These are phyloP conservation scores for Neurospora sp. DNA, from an alignment of 495 filamentous ascomycete genomes.

Conservation along the genomic window DNA sequence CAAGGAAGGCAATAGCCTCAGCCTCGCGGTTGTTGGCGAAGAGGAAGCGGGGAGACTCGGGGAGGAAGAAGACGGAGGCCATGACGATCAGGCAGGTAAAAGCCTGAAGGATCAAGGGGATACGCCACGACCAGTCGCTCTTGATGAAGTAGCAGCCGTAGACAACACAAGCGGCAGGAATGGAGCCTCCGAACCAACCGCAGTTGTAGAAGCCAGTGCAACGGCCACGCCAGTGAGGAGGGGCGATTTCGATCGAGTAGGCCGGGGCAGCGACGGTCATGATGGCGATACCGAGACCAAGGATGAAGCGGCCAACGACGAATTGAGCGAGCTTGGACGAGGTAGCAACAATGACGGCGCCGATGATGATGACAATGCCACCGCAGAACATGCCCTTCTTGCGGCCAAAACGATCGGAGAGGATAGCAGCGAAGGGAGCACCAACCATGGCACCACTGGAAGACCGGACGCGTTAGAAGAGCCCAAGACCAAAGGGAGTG, in stretches of 20 bases:
- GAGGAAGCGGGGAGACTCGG: constrained; percentile 55
- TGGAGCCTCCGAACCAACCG: constrained; percentile 41
- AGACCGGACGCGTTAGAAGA: neutral
- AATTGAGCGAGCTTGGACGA: constrained; percentile 30
- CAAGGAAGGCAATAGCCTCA: constrained; percentile 43
- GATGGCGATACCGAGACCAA: constrained; percentile 40
- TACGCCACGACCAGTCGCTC: constrained; percentile 34
- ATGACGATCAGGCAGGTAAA: constrained; percentile 39
- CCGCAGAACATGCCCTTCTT: constrained; percentile 38
- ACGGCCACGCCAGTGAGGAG: constrained; percentile 41
- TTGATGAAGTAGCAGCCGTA: constrained; percentile 34
- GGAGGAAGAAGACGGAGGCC: constrained; percentile 46
- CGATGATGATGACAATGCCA: constrained; percentile 40
- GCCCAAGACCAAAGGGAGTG: neutral
- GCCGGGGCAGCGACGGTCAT: constrained; percentile 40
- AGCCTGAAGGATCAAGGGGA: constrained; percentile 38
- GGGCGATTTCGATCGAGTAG: constrained; percentile 37
- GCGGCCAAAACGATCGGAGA: constrained; percentile 36
- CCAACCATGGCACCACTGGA: constrained; percentile 37
- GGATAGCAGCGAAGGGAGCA: constrained; percentile 31
- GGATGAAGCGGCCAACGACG: constrained; percentile 41
- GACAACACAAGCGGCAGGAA: constrained; percentile 36
- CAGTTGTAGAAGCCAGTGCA: constrained; percentile 43
- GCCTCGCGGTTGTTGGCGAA: constrained; percentile 44
- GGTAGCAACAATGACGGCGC: constrained; percentile 35